Evolutionary conservation across 345 rosid genomes (phyloP), one percentile per base, ranked within the genome.

Genomic region (Linum lewisii): DNA sequence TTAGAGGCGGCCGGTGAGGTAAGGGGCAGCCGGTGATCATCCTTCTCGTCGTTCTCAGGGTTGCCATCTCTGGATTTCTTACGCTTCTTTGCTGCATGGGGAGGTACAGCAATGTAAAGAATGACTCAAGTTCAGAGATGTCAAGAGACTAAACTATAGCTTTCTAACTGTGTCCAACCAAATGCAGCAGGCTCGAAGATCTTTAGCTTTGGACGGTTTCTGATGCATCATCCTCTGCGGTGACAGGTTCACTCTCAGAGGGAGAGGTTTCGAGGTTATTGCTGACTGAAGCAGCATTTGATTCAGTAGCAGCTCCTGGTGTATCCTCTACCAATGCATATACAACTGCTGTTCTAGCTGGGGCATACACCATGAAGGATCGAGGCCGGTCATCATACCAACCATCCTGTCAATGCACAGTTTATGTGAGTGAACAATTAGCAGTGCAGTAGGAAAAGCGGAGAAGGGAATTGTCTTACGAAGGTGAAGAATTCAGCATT

Each of bases 301-400:
- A 42, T 11, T 42, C 47, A 16, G 18, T 42, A 34, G 44, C 60
- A 3, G 51, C 51, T 45, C 62, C 16, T 59, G 51, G 5, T 29
- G 77, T 72, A 64, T 69, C 73, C 42, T 88, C 83, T 57, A 75
- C 86, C 47, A 84, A 69, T 24, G 87, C 95, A 45, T 88, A 92
- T 19, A 92, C 96, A 55, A 83, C 90, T 24, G 93, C 95, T 0
- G 95, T 84, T 76, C 96, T 83, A 63, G 79, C 65, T 5, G 98
- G 98, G 6, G 98, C 79, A 67, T 92, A 88, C 29, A 92, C 86
- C 77, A 78, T 58, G 78, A 92, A 77, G 37, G 89, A 92, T 55
- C 76, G 58, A 32, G 91, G 96, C 42, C 96, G 80, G 59, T 82
- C 73, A 19, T 92, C 82, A 58, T 72, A 72, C 81, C 76, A 69